A percentile compares a stretch with the other conserved stretches of the same genome.
Conservation (phyloP, 148 eudicot species). For the Simmondsia chinensis region DNA sequence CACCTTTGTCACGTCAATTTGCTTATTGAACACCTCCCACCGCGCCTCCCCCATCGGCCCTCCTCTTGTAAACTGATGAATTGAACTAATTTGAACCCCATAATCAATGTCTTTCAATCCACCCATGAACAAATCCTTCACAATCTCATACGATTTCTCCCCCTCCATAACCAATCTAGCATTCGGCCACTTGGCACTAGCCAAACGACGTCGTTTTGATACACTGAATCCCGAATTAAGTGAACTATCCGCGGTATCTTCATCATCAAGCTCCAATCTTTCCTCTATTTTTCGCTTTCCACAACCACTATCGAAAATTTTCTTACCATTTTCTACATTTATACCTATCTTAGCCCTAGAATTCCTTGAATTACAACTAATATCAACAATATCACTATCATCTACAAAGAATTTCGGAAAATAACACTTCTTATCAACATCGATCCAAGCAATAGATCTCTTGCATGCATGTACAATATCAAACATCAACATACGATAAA, state of each 20-base stretch:
- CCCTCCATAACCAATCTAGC: constrained; percentile 21
- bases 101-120: constrained; percentile 18
- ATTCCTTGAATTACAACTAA: background rate
- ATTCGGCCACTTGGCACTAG: constrained; percentile 28
- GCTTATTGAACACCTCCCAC: constrained; percentile 29
- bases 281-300: constrained; percentile 13
- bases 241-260: constrained; percentile 14
- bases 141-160: constrained; percentile 14
- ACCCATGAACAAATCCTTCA: constrained; percentile 21
- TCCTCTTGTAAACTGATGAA: constrained; percentile 20
- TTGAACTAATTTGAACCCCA: constrained; percentile 28
- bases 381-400: background rate
- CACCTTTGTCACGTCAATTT: constrained; percentile 24
- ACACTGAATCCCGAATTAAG: background rate
- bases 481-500: constrained; percentile 31
- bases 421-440: constrained; percentile 26
- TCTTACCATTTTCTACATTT: constrained; percentile 6
- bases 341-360: constrained; percentile 26
- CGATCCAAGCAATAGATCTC: constrained; percentile 58
- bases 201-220: constrained; percentile 11
- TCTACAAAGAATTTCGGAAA: constrained; percentile 39
- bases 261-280: constrained; percentile 4
- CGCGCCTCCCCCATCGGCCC: constrained; percentile 31
- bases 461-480: constrained; percentile 17
- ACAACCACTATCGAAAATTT: background rate